phyloP scores from a whole-genome alignment of 1,139 yeast genomes.

The Zhuliangozyma blackwelliae region DNA sequence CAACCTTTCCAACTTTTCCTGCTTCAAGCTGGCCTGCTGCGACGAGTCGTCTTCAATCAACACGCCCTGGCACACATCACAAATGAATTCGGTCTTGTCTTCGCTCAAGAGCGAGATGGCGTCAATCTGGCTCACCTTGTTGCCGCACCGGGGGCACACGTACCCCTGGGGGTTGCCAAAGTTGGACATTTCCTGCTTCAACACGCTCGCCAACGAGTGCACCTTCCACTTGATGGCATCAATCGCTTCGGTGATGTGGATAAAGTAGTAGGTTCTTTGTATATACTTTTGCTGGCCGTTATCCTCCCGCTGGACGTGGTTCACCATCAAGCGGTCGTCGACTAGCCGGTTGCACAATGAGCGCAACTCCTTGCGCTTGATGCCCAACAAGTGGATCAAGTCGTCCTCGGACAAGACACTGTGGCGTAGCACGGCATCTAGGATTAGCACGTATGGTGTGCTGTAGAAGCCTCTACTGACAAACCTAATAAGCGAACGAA shows the following conservation, averaged over 20 bases:
- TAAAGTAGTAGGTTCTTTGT: slow-evolving; percentile 77
- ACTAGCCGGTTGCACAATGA: slow-evolving; percentile 75
- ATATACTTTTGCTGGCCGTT: slow-evolving; percentile 65
- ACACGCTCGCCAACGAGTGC: slow-evolving; percentile 72
- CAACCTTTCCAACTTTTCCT: slow-evolving; percentile 73
- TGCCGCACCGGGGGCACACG: slow-evolving; percentile 80
- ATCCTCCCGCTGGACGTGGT: slow-evolving; percentile 79
- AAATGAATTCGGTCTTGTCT: slow-evolving; percentile 74
- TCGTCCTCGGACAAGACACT: slow-evolving; percentile 95
- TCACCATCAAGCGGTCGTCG: slow-evolving; percentile 71
- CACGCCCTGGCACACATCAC: slow-evolving; percentile 77
- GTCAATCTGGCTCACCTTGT: slow-evolving; percentile 79
- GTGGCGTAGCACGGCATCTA: slow-evolving; percentile 89
- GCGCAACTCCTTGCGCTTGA: slow-evolving; percentile 83
- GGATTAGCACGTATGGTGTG: slow-evolving; percentile 72
- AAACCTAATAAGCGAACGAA: slow-evolving; percentile 43
- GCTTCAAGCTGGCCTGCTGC: slow-evolving; percentile 76
- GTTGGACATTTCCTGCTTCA: slow-evolving; percentile 75
- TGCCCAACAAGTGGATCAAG: slow-evolving; percentile 70
- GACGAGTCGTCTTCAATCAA: slow-evolving; percentile 86
- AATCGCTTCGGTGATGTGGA: slow-evolving; percentile 88
- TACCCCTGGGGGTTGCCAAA: slow-evolving; percentile 93
- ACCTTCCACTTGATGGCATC: slow-evolving; percentile 97
- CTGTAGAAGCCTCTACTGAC: slow-evolving; percentile 88
- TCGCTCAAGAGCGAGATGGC: slow-evolving; percentile 78